Evolutionary conservation across 306 rosid genomes (phyloP).

Genomic region (Styphnolobium japonicum): DNA sequence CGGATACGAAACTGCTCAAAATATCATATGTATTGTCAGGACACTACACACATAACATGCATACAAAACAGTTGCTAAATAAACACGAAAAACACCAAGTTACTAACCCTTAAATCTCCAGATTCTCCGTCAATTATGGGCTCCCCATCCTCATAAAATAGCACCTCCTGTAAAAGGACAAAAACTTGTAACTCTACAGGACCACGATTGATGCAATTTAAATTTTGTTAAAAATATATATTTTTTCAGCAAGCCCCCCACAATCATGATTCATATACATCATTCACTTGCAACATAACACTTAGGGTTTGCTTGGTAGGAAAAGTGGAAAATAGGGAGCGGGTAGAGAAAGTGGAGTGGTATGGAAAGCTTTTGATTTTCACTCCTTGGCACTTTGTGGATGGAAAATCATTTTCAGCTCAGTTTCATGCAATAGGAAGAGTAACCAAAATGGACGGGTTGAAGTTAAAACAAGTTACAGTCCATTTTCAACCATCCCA

Average conservation of each 20-base stretch:
- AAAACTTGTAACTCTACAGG: slow-evolving; percentile 4
- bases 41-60: slow-evolving; percentile 15
- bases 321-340: neutral
- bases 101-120: slow-evolving; percentile 87
- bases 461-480: neutral
- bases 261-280: neutral
- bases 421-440: neutral
- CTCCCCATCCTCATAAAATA: slow-evolving; percentile 97
- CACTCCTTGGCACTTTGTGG: neutral
- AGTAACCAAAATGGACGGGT: neutral
- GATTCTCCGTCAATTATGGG: slow-evolving; percentile 93
- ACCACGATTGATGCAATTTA: neutral
- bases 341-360: neutral
- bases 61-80: neutral
- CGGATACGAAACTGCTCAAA: slow-evolving; percentile 77
- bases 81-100: neutral
- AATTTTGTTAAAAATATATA: neutral
- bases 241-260: neutral
- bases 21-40: slow-evolving; percentile 23
- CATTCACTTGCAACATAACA: neutral
- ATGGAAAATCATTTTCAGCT: neutral
- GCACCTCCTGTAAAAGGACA: slow-evolving; percentile 66
- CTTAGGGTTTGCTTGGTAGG: neutral
- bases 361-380: neutral
- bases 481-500: neutral